Evolutionary conservation across 2,329 filamentous ascomycete genomes (phyloP).

Genomic region (Fusarium decemcellulare): DNA sequence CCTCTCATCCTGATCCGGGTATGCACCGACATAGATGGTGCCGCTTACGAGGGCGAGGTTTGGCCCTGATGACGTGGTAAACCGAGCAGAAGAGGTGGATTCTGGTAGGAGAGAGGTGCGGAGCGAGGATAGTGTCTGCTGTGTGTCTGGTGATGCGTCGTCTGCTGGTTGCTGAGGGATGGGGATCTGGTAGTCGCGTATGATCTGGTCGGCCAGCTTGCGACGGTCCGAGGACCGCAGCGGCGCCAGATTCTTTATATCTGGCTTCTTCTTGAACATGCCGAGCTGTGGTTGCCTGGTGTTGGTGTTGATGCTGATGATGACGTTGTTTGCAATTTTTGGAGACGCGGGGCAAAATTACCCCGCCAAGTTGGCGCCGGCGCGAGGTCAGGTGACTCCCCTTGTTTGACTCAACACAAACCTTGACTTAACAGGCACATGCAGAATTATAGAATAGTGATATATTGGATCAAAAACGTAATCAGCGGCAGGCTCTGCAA

Average conservation of each 20-base stretch:
- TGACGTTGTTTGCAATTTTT: no score
- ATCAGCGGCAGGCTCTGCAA: no score
- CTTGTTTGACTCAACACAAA: no score
- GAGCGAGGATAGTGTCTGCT: slow-evolving; percentile 24
- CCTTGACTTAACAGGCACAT: no score
- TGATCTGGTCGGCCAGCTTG: slow-evolving; percentile 43
- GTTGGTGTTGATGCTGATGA: no score
- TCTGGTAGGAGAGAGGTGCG: slow-evolving; percentile 43
- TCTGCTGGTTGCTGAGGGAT: slow-evolving; percentile 22
- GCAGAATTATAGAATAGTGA: no score
- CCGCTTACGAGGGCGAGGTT: slow-evolving; percentile 15
- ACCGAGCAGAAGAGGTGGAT: slow-evolving; percentile 40
- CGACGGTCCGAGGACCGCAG: slow-evolving; percentile 42
- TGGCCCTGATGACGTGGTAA: slow-evolving; percentile 37
- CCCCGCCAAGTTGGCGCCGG: no score
- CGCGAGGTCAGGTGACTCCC: no score
- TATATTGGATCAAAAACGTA: no score
- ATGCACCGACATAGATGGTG: slow-evolving; percentile 39
- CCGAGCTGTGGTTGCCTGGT: background rate
- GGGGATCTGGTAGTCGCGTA: slow-evolving; percentile 40
- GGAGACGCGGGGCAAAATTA: no score
- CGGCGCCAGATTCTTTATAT: slow-evolving; percentile 42
- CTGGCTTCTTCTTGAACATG: slow-evolving; percentile 44
- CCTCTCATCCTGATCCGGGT: slow-evolving; percentile 37
- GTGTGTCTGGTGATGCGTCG: slow-evolving; percentile 33